These are phyloP conservation scores for Protomyces gravidus DNA, from an alignment of 1,139 yeast genomes.

Conservation along the genomic window DNA sequence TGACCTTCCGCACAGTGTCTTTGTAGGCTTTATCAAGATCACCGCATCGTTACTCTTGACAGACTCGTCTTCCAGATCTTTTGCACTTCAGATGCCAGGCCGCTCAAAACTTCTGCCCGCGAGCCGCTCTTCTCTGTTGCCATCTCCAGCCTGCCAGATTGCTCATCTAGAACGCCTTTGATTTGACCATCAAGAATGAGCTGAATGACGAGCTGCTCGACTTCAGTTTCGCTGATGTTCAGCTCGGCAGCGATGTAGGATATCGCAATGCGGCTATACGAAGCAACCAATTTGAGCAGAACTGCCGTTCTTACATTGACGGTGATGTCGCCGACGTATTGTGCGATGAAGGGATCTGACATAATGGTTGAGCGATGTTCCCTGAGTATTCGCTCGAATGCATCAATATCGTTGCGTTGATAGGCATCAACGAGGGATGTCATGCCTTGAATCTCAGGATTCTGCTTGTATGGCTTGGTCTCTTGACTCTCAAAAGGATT, in stretches of 20 bases:
- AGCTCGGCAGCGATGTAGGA: constrained; percentile 39
- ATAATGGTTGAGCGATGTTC: constrained; percentile 37
- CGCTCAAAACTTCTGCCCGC: constrained; percentile 6
- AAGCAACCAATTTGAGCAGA: constrained; percentile 42
- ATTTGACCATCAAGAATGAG: constrained; percentile 47
- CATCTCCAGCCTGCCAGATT: constrained; percentile 20
- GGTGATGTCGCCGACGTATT: constrained; percentile 37
- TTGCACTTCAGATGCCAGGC: neutral
- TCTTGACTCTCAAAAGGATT: constrained; percentile 60
- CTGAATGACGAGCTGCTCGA: constrained; percentile 46
- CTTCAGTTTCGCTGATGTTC: constrained; percentile 38
- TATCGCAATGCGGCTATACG: constrained; percentile 43
- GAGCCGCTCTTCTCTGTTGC: constrained; percentile 2
- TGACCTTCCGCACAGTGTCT: too few species aligned
- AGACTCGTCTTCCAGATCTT: constrained; percentile 11
- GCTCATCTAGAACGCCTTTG: constrained; percentile 34
- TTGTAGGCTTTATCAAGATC: neutral
- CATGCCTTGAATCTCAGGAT: constrained; percentile 43
- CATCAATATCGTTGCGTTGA: constrained; percentile 42
- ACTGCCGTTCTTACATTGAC: constrained; percentile 41
- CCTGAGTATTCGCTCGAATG: constrained; percentile 39
- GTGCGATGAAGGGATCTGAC: constrained; percentile 36
- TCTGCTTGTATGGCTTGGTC: constrained; percentile 45
- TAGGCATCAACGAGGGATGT: constrained; percentile 44
- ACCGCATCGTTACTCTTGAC: neutral